Evolutionary conservation across 768 basidiomycete genomes (phyloP).

Genomic region (Paxillus involutus): DNA sequence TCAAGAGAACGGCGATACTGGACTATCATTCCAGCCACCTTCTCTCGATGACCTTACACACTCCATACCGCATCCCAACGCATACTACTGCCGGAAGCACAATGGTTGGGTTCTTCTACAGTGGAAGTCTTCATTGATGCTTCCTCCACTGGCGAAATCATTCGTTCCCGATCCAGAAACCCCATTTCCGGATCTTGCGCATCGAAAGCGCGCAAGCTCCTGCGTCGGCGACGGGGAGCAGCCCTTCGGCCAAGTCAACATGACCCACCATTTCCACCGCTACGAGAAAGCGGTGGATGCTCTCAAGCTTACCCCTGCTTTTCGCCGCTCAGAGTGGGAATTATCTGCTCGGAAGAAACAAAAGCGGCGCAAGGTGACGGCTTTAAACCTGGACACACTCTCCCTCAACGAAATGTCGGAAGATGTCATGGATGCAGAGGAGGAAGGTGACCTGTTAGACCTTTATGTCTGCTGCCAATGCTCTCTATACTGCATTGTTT

Average conservation of each 20-base stretch:
- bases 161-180: conserved; percentile 41
- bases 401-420: conserved; percentile 25
- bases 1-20: conserved; percentile 16
- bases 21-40: conserved; percentile 36
- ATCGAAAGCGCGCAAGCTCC: conserved; percentile 46
- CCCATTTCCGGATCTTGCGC: conserved; percentile 55
- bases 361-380: conserved; percentile 51
- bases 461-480: conserved; percentile 87
- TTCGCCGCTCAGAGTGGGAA: conserved; percentile 61
- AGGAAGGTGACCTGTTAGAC: conserved; percentile 63
- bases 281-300: conserved; percentile 72
- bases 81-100: conserved; percentile 80
- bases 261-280: conserved; percentile 81
- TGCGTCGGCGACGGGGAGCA: conserved; percentile 57
- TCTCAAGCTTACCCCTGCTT: conserved; percentile 63
- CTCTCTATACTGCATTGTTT: conserved; percentile 69
- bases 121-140: conserved; percentile 62
- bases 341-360: conserved; percentile 48
- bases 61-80: conserved; percentile 77
- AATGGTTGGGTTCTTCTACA: conserved; percentile 80
- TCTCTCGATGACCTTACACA: conserved; percentile 64
- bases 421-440: conserved; percentile 32
- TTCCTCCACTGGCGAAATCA: conserved; percentile 60
- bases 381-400: conserved; percentile 32
- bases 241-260: conserved; percentile 47